Conservation (phyloP, 495 filamentous ascomycete species). For the Aspergillus sclerotiicarbonarius region DNA sequence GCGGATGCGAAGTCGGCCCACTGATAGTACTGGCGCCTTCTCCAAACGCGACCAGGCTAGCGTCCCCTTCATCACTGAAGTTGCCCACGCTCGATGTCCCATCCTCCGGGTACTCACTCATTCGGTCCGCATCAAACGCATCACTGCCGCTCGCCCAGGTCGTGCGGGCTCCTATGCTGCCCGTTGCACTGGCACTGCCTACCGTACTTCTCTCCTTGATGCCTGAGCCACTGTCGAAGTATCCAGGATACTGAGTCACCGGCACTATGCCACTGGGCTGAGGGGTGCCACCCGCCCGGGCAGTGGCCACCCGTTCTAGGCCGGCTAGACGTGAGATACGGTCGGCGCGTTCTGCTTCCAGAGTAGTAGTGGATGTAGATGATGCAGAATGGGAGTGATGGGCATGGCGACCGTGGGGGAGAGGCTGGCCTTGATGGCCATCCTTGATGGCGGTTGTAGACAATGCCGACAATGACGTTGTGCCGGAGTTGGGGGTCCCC, state of each 20-base stretch:
- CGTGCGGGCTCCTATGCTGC: constrained; percentile 67
- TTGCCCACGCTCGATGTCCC: constrained; percentile 63
- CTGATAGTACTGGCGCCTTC: constrained; percentile 80
- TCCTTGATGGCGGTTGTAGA: constrained; percentile 94
- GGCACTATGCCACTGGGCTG: constrained; percentile 23
- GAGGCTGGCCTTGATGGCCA: constrained; percentile 73
- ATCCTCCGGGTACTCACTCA: constrained; percentile 69
- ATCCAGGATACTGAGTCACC: constrained; percentile 43
- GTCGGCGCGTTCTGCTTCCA: constrained; percentile 88
- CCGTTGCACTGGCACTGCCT: constrained; percentile 77
- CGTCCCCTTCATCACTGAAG: constrained; percentile 75
- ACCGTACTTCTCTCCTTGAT: constrained; percentile 78
- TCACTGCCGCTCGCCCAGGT: constrained; percentile 72
- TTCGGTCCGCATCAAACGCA: constrained; percentile 61
- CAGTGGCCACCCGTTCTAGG: constrained; percentile 72
- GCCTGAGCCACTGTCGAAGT: constrained; percentile 66
- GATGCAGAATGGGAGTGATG: constrained; percentile 48
- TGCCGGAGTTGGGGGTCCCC: constrained; percentile 87
- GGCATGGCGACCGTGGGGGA: constrained; percentile 55
- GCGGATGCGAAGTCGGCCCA: constrained; percentile 60
- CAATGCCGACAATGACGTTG: constrained; percentile 79
- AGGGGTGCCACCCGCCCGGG: constrained; percentile 48
- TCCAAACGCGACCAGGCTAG: constrained; percentile 79
- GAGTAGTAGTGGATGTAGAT: constrained; percentile 61
- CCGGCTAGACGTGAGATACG: constrained; percentile 89